These are phyloP conservation scores for Biscogniauxia mediterranea DNA, from an alignment of 2,329 filamentous ascomycete species.

Conservation along the genomic window DNA sequence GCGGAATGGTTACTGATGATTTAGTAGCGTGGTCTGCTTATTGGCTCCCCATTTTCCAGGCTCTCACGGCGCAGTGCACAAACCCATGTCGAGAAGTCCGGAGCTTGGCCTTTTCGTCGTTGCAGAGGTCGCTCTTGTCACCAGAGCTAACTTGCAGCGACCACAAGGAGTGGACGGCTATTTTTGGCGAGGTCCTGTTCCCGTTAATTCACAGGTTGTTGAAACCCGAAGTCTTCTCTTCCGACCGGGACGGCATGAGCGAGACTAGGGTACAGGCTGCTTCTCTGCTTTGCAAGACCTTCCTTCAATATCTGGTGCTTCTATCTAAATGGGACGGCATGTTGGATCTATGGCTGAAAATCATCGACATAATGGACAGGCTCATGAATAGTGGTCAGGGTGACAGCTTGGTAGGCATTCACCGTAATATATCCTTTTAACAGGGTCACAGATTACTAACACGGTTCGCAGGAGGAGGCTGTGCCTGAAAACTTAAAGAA, in stretches of 20 bases:
- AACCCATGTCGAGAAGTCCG: slow-evolving; percentile 94
- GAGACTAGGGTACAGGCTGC: slow-evolving; percentile 91
- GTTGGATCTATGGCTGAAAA: slow-evolving; percentile 87
- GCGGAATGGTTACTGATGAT: slow-evolving; percentile 25
- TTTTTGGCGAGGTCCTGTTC: slow-evolving; percentile 92
- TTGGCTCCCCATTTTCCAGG: slow-evolving; percentile 92
- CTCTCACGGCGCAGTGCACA: slow-evolving; percentile 83
- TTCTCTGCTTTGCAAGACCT: slow-evolving; percentile 90
- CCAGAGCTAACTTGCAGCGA: slow-evolving; percentile 79
- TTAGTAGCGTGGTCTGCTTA: slow-evolving; percentile 89
- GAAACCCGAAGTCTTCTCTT: slow-evolving; percentile 92
- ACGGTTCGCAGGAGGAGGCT: slow-evolving; percentile 71
- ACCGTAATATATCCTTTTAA: background rate
- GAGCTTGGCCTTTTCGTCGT: slow-evolving; percentile 78
- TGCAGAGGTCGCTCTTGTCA: slow-evolving; percentile 84
- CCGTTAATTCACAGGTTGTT: slow-evolving; percentile 83
- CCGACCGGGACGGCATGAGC: slow-evolving; percentile 88
- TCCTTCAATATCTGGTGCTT: slow-evolving; percentile 86
- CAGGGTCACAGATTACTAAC: slow-evolving; percentile 4
- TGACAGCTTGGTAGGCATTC: slow-evolving; percentile 71
- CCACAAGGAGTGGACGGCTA: slow-evolving; percentile 89
- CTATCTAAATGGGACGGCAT: slow-evolving; percentile 85
- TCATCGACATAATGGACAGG: slow-evolving; percentile 91
- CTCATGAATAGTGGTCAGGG: slow-evolving; percentile 95
- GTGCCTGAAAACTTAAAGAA: slow-evolving; percentile 96